These are phyloP conservation scores for Chaetomiaceae sp. DNA, from an alignment of 2,329 filamentous ascomycete species.

Conservation along the genomic window DNA sequence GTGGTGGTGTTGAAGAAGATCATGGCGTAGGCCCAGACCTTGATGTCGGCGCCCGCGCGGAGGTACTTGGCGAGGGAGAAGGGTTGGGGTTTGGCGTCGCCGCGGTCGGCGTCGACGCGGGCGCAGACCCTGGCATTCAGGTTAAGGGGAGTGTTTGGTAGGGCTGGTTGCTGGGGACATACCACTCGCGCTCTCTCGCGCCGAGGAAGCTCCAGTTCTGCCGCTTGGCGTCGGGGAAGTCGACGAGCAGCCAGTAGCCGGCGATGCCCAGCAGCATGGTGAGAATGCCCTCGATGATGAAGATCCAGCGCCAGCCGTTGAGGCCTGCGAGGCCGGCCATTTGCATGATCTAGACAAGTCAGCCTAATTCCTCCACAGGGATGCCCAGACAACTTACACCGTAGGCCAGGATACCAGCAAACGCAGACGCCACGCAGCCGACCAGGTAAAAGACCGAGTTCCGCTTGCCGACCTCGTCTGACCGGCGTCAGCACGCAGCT, in stretches of 20 bases:
- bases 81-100: constrained; percentile 50
- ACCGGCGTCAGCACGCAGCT: background rate
- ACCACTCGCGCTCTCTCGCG: constrained; percentile 45
- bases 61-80: constrained; percentile 49
- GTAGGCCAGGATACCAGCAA: constrained; percentile 65
- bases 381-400: constrained; percentile 43
- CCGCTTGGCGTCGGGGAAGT: constrained; percentile 57
- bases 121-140: constrained; percentile 37
- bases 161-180: background rate
- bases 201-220: constrained; percentile 50
- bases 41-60: constrained; percentile 45
- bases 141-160: no score
- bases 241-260: constrained; percentile 56
- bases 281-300: constrained; percentile 50
- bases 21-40: constrained; percentile 59
- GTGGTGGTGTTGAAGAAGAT: constrained; percentile 65
- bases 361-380: background rate
- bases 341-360: constrained; percentile 49
- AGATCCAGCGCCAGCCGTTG: constrained; percentile 65
- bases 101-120: constrained; percentile 54
- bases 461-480: constrained; percentile 64
- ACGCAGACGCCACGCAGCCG: constrained; percentile 61
- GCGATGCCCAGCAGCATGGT: constrained; percentile 49
- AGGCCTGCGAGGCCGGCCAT: constrained; percentile 53
- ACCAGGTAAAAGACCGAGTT: constrained; percentile 67